A percentile compares a stretch with the other conserved stretches of the same genome.
phyloP scores from a whole-genome alignment of 1,284 basidiomycete species.

The Cystobasidium sp. region DNA sequence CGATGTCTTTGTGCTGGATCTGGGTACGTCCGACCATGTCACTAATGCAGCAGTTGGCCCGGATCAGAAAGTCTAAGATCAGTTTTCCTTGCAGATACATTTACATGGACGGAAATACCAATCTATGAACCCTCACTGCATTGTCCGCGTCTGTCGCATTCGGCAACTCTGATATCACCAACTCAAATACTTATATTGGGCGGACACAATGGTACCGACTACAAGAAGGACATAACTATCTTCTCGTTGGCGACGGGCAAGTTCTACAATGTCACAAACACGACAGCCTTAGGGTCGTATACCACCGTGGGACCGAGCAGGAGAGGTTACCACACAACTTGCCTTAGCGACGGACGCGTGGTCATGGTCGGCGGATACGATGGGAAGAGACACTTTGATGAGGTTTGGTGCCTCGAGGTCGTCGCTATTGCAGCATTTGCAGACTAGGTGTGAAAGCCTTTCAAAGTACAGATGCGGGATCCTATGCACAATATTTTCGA shows the following conservation, averaged over 20 bases:
- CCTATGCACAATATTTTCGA: neutral
- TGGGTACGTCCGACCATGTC: conserved; percentile 34
- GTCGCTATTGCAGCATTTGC: conserved; percentile 14
- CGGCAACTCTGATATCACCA: conserved; percentile 47
- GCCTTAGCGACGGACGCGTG: conserved; percentile 15
- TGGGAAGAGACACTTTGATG: conserved; percentile 42
- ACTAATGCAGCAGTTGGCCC: neutral
- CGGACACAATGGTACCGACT: conserved; percentile 51
- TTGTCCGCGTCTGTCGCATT: conserved; percentile 49
- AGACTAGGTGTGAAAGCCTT: neutral
- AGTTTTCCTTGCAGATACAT: conserved; percentile 42
- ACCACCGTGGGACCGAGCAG: conserved; percentile 7
- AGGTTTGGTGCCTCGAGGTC: conserved; percentile 28
- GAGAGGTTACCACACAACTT: conserved; percentile 33
- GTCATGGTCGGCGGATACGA: conserved; percentile 39
- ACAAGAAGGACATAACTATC: conserved; percentile 46
- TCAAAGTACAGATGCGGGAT: neutral
- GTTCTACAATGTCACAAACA: conserved; percentile 22
- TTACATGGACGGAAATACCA: conserved; percentile 48
- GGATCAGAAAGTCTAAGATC: neutral
- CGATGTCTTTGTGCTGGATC: conserved; percentile 45
- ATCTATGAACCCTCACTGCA: conserved; percentile 42
- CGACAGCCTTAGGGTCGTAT: conserved; percentile 2
- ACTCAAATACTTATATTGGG: conserved; percentile 50
- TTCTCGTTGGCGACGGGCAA: conserved; percentile 47